Base-by-base conservation (phyloP, 768 basidiomycete genomes). In the Naematelia aurantialba region DNA sequence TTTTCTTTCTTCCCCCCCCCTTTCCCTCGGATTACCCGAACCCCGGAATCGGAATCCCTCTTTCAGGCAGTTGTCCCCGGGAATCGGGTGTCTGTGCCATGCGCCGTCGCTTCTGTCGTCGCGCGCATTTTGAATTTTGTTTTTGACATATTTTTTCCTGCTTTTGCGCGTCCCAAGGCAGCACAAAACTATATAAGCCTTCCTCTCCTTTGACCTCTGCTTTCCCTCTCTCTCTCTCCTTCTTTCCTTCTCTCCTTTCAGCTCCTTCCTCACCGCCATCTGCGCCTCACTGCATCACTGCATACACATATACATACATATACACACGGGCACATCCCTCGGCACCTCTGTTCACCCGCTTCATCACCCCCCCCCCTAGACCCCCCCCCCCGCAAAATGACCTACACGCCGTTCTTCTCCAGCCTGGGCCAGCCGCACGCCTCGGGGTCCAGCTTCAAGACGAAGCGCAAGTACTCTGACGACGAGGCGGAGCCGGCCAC, bases 391-490 rank as follows among this genome's bases (percentile, higher is more conserved):
- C 29, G 21, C 17, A 22, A 26, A 26, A 29, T 25, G 17, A n/a
- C 24, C 13, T 30, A 17, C 17, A 55, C 56, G 44, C 46, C 61
- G 46, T 59, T 59, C 5, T 60, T 67, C 52, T 30, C 42, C 53
- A 53, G 5, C 44, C 31, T 52, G 27, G 45, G 49, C 25, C 56
- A 30, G 59, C 17, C 30, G 5, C 31, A 61, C 21, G 14, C 63
- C 29, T 65, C 65, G 22, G 58, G 55, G 8, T 68, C 70, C 4
- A 54, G 50, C 25, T 62, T 69, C 59, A 66, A 63, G 22, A 45
- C 60, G 12, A 72, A 72, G 62, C 62, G 70, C 22, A 72, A 72
- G 55, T 24, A n/a, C 21, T 17, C 12, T 25, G 58, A 59, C 62
- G 44, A 54, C 51, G 59, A 63, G 63, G 13, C 62, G 63, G 66